Base-by-base conservation (phyloP, 352 stramenopile genomes). In the Phytophthora sp. region DNA sequence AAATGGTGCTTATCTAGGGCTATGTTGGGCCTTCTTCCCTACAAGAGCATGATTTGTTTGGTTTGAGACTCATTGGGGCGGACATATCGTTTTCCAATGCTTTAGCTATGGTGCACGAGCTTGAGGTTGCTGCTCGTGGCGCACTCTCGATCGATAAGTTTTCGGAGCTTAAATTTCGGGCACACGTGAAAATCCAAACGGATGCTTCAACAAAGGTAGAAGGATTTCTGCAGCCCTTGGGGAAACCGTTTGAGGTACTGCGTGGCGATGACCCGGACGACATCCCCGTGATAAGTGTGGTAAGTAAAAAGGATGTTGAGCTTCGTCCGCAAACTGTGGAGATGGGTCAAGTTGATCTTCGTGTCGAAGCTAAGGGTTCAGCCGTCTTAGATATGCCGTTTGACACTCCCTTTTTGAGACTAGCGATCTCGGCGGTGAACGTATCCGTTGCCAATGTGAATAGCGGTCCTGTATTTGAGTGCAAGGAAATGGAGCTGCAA, bases 121-220 rank as follows among this genome's bases (percentile, higher is more conserved):
- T 88, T 7, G 52, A 73, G 23, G 46, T 85, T 7, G 32, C 54
- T 35, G 74, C 77, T 37, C 39, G 51, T 8, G 69, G 72, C 24
- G 52, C 41, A 5, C 43, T 83, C 18, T 59, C 64, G 2, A 64
- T 94, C 45, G 85, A 94, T 51, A 87, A 88, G 42, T 94, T 83
- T 59, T 87, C 85, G 1, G 74, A 82, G 13, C 49, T 87, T n/a
- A 86, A 90, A 41, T 91, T 93, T 53, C 72, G 54, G 21, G 35
- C 42, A 11, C 46, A 60, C 42, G 35, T 90, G 11, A 54, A 54
- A 28, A 65, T 79, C 1, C 44, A 75, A 53, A 73, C 75, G 5
- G 61, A 57, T 11, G 59, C 41, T 34, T 71, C 59, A 18, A 67
- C 55, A 8, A 72, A 68, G 20, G 61, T 88, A 24, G 54, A 84